phyloP scores from a whole-genome alignment of 1,284 basidiomycete genomes.

The Malassezia pachydermatis region DNA sequence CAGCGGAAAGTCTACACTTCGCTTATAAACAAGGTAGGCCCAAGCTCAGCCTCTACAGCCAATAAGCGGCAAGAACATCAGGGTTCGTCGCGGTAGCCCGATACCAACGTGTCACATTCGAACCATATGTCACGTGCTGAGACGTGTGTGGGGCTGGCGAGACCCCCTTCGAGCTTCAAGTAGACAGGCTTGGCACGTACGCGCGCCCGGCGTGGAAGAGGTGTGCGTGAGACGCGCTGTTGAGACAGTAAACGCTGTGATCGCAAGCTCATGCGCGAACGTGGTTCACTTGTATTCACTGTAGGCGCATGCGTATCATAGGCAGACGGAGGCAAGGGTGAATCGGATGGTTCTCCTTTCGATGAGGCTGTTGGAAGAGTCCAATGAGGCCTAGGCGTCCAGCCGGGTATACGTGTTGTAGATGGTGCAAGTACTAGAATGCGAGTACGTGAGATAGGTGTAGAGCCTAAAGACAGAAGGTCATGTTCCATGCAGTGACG shows the following conservation, averaged over 20 bases:
- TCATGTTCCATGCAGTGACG: conserved; percentile 21
- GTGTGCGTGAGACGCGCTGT: conserved; percentile 15
- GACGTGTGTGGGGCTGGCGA: too few relatives aligned
- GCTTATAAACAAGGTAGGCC: conserved; percentile 1
- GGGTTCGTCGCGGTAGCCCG: conserved; percentile 16
- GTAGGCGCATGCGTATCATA: not conserved
- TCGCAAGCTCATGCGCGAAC: not conserved
- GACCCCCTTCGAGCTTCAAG: too few relatives aligned
- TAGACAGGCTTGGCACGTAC: too few relatives aligned
- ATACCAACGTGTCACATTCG: conserved; percentile 25
- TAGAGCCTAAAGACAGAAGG: conserved; percentile 10
- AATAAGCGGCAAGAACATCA: too few relatives aligned
- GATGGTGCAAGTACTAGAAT: conserved; percentile 23
- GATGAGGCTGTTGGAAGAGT: conserved; percentile 20
- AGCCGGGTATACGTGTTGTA: conserved; percentile 23
- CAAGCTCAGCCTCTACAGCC: too few relatives aligned
- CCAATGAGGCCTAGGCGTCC: conserved; percentile 24
- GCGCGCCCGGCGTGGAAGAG: not conserved
- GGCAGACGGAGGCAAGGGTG: not conserved
- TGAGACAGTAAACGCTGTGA: not conserved
- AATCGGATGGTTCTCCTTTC: not conserved
- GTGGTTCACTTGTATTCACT: not conserved
- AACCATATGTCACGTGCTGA: conserved; percentile 24
- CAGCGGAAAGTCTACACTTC: not conserved
- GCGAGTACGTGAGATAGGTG: conserved; percentile 19